phyloP scores from a whole-genome alignment of 768 basidiomycete genomes.

The Suillus sp. region DNA sequence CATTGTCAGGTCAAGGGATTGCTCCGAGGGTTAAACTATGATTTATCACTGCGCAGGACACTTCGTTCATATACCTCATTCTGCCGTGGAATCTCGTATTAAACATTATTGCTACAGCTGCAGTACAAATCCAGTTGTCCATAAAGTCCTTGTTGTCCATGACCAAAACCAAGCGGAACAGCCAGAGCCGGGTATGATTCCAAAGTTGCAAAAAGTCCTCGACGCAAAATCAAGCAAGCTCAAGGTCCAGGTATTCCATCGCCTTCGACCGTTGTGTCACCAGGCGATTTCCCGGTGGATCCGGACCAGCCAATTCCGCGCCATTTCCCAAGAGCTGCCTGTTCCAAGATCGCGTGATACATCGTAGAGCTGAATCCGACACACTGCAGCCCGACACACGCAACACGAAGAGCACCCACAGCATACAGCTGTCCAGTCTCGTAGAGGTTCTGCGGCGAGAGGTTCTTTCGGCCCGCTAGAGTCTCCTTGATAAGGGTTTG shows the following conservation, averaged over 20 bases:
- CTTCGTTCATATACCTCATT: not conserved
- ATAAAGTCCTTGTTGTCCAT: not conserved
- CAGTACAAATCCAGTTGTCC: slow-evolving; percentile 3
- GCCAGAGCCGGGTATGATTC: slow-evolving; percentile 2
- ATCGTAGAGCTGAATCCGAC: slow-evolving; percentile 71
- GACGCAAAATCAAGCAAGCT: not conserved
- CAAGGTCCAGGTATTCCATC: not conserved
- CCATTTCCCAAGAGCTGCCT: slow-evolving; percentile 43
- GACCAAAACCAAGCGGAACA: not conserved
- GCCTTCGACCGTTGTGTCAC: not conserved
- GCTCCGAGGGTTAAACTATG: slow-evolving; percentile 31
- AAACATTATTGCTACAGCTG: not conserved
- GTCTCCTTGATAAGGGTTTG: slow-evolving; percentile 74
- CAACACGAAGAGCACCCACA: slow-evolving; percentile 70
- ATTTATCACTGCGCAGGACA: not conserved
- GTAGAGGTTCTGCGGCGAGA: slow-evolving; percentile 76
- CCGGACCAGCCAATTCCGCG: slow-evolving; percentile 8
- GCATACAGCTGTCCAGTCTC: slow-evolving; percentile 74
- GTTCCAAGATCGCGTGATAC: slow-evolving; percentile 67
- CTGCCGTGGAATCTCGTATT: not conserved
- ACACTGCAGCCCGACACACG: slow-evolving; percentile 75
- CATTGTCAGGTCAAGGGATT: slow-evolving; percentile 22
- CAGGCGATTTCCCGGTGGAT: not conserved
- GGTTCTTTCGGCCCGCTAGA: slow-evolving; percentile 67
- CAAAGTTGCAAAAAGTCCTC: slow-evolving; percentile 1